Evolutionary conservation across 768 basidiomycete species (phyloP).

Genomic region (Mycena latifolia): DNA sequence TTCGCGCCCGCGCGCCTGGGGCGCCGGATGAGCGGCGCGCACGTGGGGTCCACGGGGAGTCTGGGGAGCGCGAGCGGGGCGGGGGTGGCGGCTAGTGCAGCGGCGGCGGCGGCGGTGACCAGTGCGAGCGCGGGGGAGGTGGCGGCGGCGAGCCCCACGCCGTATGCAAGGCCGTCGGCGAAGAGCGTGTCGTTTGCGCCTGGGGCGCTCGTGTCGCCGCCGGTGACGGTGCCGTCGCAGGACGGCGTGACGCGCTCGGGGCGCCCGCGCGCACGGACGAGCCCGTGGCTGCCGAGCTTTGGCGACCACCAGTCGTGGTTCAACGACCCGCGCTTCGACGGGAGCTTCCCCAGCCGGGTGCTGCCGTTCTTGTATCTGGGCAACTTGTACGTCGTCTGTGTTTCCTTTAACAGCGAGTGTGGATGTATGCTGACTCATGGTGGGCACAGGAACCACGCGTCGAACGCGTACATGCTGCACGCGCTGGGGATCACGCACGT

Average conservation of each 20-base stretch:
- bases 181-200: slow-evolving; percentile 63
- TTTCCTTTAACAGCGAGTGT: neutral
- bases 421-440: too few species aligned
- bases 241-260: slow-evolving; percentile 45
- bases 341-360: slow-evolving; percentile 95
- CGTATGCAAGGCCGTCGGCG: slow-evolving; percentile 55
- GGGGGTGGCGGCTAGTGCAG: slow-evolving; percentile 9
- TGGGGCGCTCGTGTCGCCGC: slow-evolving; percentile 33
- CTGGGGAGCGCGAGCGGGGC: slow-evolving; percentile 45
- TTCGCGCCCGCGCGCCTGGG: slow-evolving; percentile 43
- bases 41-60: slow-evolving; percentile 48
- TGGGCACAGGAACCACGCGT: slow-evolving; percentile 83
- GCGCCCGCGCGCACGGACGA: slow-evolving; percentile 79
- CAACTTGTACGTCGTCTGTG: slow-evolving; percentile 77
- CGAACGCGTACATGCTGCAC: slow-evolving; percentile 96
- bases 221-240: slow-evolving; percentile 46
- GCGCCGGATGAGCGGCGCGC: slow-evolving; percentile 43
- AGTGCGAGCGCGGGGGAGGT: neutral
- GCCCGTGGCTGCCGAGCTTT: slow-evolving; percentile 72
- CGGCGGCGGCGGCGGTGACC: neutral
- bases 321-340: slow-evolving; percentile 92
- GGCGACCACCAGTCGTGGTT: slow-evolving; percentile 94
- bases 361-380: slow-evolving; percentile 95
- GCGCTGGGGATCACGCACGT: slow-evolving; percentile 97
- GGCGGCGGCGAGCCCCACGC: neutral